Evolutionary conservation across 208 protist genomes (phyloP).

Genomic region (Leishmania major): DNA sequence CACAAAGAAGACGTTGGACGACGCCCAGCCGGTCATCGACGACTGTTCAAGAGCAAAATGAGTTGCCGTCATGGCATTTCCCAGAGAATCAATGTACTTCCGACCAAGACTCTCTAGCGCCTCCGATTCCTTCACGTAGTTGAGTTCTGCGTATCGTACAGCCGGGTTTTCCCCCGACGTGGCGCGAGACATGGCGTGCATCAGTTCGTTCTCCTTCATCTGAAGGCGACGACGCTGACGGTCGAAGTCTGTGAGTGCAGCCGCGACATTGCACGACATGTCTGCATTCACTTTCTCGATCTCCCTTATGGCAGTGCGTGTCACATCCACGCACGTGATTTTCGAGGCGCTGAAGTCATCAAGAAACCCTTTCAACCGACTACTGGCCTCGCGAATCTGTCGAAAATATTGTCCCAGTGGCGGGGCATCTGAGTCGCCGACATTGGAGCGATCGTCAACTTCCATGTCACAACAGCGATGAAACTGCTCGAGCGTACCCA

Average conservation of each 20-base stretch:
- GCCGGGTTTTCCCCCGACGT: constrained; percentile 13
- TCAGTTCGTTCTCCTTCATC: constrained; percentile 33
- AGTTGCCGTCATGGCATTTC: constrained; percentile 42
- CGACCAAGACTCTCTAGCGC: constrained; percentile 27
- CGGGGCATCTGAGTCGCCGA: constrained; percentile 11
- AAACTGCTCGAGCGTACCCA: constrained; percentile 47
- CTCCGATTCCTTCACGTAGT: constrained; percentile 30
- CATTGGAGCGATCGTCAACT: constrained; percentile 26
- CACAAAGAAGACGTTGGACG: constrained; percentile 71
- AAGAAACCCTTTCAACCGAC: constrained; percentile 28
- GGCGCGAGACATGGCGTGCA: constrained; percentile 4
- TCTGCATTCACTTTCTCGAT: constrained; percentile 40
- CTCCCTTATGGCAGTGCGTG: constrained; percentile 34
- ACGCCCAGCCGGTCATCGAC: constrained; percentile 69
- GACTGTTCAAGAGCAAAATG: constrained; percentile 70
- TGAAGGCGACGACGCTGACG: constrained; percentile 48
- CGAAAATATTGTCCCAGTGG: constrained; percentile 27
- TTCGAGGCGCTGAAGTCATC: constrained; percentile 34
- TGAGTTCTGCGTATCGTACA: constrained; percentile 29
- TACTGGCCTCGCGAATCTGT: constrained; percentile 35
- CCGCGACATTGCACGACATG: constrained; percentile 34
- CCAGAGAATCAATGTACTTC: constrained; percentile 46
- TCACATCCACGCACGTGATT: constrained; percentile 39
- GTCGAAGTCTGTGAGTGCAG: constrained; percentile 57
- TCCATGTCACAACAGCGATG: constrained; percentile 60